phyloP scores from a whole-genome alignment of 106 monocot genomes.

The Iris macrosiphon region DNA sequence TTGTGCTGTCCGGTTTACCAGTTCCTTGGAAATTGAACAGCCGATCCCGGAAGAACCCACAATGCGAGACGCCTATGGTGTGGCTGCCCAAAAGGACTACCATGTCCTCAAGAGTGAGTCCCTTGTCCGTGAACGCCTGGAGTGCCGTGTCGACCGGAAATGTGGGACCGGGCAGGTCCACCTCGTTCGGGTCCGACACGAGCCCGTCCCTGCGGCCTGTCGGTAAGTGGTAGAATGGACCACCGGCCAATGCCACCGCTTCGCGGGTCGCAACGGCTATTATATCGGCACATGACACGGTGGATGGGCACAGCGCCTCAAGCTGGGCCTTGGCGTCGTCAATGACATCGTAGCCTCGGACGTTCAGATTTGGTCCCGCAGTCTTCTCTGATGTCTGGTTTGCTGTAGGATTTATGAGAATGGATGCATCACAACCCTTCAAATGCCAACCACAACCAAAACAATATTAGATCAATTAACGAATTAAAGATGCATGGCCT shows the following conservation, averaged over 20 bases:
- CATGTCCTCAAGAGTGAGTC: slow-evolving; percentile 20
- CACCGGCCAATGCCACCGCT: slow-evolving; percentile 24
- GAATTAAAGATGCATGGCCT: background rate
- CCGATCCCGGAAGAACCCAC: slow-evolving; percentile 20
- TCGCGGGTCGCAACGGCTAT: slow-evolving; percentile 32
- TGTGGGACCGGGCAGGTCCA: slow-evolving; percentile 22
- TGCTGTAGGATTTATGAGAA: slow-evolving; percentile 16
- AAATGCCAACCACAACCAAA: background rate
- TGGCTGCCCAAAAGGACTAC: slow-evolving; percentile 30
- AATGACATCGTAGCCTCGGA: slow-evolving; percentile 28
- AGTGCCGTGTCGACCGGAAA: slow-evolving; percentile 6
- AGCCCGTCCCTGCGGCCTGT: slow-evolving; percentile 30
- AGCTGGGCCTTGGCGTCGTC: slow-evolving; percentile 20
- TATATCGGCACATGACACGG: slow-evolving; percentile 41
- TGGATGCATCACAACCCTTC: slow-evolving; percentile 43
- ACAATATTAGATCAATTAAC: background rate
- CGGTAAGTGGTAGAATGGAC: slow-evolving; percentile 16
- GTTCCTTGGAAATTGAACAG: slow-evolving; percentile 14
- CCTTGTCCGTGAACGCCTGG: slow-evolving; percentile 7
- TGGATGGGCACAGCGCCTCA: slow-evolving; percentile 21
- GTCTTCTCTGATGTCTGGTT: slow-evolving; percentile 11
- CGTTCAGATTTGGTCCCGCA: slow-evolving; percentile 21
- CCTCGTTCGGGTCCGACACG: slow-evolving; percentile 11
- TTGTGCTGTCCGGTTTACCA: slow-evolving; percentile 13
- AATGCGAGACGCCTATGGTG: slow-evolving; percentile 25